phyloP scores from a whole-genome alignment of 345 rosid genomes.

The Arabis hirsuta region DNA sequence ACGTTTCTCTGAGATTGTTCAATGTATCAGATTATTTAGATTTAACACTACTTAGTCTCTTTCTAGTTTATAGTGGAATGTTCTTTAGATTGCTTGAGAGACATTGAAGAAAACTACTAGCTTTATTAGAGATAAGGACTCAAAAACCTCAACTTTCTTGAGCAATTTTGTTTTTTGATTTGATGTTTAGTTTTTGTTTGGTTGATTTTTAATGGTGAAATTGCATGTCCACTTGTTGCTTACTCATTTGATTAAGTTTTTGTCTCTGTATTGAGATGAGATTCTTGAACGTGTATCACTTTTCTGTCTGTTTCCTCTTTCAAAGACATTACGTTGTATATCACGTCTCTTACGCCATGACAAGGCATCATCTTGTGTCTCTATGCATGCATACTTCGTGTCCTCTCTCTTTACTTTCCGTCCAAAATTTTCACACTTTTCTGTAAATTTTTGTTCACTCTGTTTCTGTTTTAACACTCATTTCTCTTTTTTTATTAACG shows the following conservation, averaged over 20 bases:
- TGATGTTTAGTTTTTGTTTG: not conserved
- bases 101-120: not conserved
- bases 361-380: not conserved
- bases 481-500: conserved; percentile 13
- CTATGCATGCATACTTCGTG: conserved; percentile 45
- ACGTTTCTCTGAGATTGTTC: conserved; percentile 20
- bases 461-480: conserved; percentile 9
- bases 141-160: not conserved
- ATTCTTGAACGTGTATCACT: conserved; percentile 29
- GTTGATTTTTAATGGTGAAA: conserved; percentile 15
- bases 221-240: conserved; percentile 48
- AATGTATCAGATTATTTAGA: not conserved
- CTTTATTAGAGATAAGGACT: no score
- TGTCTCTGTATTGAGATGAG: conserved; percentile 31
- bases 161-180: not conserved
- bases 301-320: conserved; percentile 22
- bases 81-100: conserved; percentile 23
- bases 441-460: not conserved
- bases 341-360: conserved; percentile 9
- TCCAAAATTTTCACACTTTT: conserved; percentile 21
- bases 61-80: conserved; percentile 15
- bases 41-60: not conserved
- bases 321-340: conserved; percentile 12
- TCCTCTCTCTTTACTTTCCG: conserved; percentile 28
- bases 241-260: conserved; percentile 26